Evolutionary conservation across 805 yeast species (phyloP).

Genomic region (Yamadazyma paraphyllophila): DNA sequence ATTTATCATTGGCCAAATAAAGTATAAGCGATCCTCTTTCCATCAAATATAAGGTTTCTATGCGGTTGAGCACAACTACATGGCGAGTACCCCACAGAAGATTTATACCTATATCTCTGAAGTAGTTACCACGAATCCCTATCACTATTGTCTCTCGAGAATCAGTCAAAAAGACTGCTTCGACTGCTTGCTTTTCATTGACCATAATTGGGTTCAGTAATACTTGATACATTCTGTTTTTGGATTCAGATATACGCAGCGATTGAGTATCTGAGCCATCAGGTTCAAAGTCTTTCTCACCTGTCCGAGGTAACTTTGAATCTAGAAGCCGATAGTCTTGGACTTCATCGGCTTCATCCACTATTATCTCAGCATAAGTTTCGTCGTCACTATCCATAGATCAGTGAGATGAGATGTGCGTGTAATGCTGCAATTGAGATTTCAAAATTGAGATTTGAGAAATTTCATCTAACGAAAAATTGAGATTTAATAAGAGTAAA

Average conservation of each 20-base stretch:
- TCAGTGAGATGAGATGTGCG: background rate
- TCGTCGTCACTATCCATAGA: conserved; percentile 7
- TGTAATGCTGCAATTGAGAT: background rate
- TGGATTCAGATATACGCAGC: conserved; percentile 47
- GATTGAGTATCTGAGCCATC: conserved; percentile 63
- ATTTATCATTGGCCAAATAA: conserved; percentile 23
- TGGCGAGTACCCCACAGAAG: conserved; percentile 17
- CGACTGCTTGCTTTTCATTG: conserved; percentile 46
- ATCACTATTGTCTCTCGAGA: conserved; percentile 30
- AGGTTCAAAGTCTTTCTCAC: conserved; percentile 85
- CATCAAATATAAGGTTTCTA: conserved; percentile 73
- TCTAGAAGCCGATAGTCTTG: conserved; percentile 33
- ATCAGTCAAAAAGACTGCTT: conserved; percentile 46
- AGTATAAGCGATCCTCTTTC: conserved; percentile 65
- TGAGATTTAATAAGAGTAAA: no score
- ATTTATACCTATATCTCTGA: conserved; percentile 69
- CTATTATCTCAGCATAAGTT: conserved; percentile 2
- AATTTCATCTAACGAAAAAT: background rate
- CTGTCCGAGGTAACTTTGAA: conserved; percentile 58
- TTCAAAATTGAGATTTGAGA: background rate
- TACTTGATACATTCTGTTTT: conserved; percentile 65
- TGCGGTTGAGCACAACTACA: conserved; percentile 51
- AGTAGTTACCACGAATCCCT: conserved; percentile 65
- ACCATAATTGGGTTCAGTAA: conserved; percentile 50
- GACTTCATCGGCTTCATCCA: conserved; percentile 25